Evolutionary conservation across 2,329 filamentous ascomycete species (phyloP).

Genomic region (Nothopassalora personata): DNA sequence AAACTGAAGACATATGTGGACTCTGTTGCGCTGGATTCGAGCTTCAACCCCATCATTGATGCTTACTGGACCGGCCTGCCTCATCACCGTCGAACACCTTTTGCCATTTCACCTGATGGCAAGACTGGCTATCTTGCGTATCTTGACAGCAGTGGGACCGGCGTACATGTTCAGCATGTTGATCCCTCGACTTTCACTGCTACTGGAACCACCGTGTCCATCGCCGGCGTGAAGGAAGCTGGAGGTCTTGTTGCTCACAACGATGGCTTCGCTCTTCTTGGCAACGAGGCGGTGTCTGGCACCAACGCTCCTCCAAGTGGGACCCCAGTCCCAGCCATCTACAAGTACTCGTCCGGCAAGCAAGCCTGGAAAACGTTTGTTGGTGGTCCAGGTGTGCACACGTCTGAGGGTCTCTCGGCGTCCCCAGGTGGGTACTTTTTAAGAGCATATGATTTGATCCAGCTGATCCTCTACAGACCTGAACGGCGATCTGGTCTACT

Average conservation of each 20-base stretch:
- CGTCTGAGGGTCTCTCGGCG: constrained; percentile 43
- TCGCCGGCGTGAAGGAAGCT: constrained; percentile 53
- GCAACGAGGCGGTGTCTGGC: constrained; percentile 52
- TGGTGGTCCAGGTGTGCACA: constrained; percentile 52
- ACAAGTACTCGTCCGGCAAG: constrained; percentile 52
- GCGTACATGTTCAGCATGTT: constrained; percentile 54
- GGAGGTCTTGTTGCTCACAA: constrained; percentile 58
- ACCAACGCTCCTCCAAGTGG: constrained; percentile 46
- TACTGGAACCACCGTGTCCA: constrained; percentile 48
- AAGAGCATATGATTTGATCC: no score
- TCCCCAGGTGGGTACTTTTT: constrained; percentile 35
- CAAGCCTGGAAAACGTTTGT: constrained; percentile 56
- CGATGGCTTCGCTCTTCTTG: constrained; percentile 59
- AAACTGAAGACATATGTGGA: constrained; percentile 40
- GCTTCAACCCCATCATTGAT: constrained; percentile 54
- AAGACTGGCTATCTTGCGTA: constrained; percentile 57
- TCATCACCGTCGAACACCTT: constrained; percentile 58
- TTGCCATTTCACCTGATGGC: constrained; percentile 57
- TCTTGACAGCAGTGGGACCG: constrained; percentile 51
- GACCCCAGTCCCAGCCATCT: constrained; percentile 53
- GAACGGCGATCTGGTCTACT: constrained; percentile 60
- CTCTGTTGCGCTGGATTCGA: constrained; percentile 44
- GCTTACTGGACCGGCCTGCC: constrained; percentile 59
- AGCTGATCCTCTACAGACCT: constrained; percentile 37
- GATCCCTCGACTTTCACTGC: constrained; percentile 51